phyloP scores from a whole-genome alignment of 2,329 filamentous ascomycete species.

The Hirsutella minnesotensis region DNA sequence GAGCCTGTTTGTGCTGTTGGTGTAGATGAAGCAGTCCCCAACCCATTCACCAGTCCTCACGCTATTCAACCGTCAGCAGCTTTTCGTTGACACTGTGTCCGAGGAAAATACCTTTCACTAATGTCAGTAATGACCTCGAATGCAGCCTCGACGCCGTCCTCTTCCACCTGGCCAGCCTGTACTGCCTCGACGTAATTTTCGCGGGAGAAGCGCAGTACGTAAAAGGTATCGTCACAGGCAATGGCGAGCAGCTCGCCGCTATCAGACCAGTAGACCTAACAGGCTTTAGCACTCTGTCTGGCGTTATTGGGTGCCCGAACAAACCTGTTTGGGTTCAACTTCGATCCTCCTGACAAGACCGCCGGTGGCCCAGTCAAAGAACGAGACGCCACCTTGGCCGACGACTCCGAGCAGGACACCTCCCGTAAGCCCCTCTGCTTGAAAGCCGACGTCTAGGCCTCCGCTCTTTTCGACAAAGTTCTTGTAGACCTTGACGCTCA shows the following conservation, averaged over 20 bases:
- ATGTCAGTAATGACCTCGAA: slow-evolving; percentile 96
- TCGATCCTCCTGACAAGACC: slow-evolving; percentile 87
- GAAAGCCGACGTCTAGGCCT: slow-evolving; percentile 87
- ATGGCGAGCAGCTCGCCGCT: slow-evolving; percentile 86
- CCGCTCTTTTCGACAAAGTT: slow-evolving; percentile 90
- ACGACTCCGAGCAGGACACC: slow-evolving; percentile 88
- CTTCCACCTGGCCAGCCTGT: slow-evolving; percentile 71
- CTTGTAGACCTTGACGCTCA: slow-evolving; percentile 93
- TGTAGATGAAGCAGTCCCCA: slow-evolving; percentile 98
- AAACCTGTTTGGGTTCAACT: slow-evolving; percentile 46
- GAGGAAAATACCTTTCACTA: slow-evolving; percentile 57
- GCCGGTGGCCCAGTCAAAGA: slow-evolving; percentile 93
- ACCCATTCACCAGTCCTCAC: slow-evolving; percentile 96
- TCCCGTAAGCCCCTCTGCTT: slow-evolving; percentile 81
- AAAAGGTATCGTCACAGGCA: slow-evolving; percentile 90
- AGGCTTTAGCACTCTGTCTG: slow-evolving; percentile 2
- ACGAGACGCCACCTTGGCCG: slow-evolving; percentile 85
- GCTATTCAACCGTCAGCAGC: slow-evolving; percentile 28
- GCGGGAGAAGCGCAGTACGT: slow-evolving; percentile 82
- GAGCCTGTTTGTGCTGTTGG: slow-evolving; percentile 87
- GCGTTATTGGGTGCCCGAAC: slow-evolving; percentile 1
- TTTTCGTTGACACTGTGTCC: not conserved
- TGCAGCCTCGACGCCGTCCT: slow-evolving; percentile 86
- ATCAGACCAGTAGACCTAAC: slow-evolving; percentile 89
- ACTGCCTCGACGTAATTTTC: slow-evolving; percentile 79